Base-by-base conservation (phyloP, 495 filamentous ascomycete species). In the Penicillium nucicola region DNA sequence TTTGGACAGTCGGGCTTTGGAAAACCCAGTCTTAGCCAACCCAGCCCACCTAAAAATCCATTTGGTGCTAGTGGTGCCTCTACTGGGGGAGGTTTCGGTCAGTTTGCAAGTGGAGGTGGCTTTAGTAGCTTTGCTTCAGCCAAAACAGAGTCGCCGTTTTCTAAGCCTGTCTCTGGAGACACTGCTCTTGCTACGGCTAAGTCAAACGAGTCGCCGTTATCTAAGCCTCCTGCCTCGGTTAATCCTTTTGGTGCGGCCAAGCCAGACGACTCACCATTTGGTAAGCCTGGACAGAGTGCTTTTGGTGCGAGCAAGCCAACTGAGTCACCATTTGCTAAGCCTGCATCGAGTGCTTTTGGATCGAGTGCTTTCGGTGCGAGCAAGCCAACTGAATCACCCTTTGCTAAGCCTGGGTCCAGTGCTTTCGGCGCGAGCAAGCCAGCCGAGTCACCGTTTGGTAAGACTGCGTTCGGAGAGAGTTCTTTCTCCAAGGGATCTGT, bases 21-120 rank as follows among this genome's bases (percentile, higher is more conserved):
- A 14, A 51, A 68, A 39, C 58, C 65, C 32, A 61, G 71, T 39
- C 84, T 88, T 53, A 81, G 72, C 1, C 69, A 75, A 0, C 68
- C 75, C 34, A 61, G 52, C n/a, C 60, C 63, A 6, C 53, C 67
- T 4, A 63, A 41, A 19, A 72, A 70, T 47, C 52, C 67, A 6
- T 65, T 74, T 45, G 53, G 42, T 6, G 52, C 57, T 8, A 46
- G 61, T 41, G 47, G 50, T 25, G 42, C 55, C n/a, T 31, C 63
- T 8, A 56, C 68, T 42, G 67, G 65, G 5, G 66, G 65, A 33
- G 70, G 70, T 10, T 74, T 76, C 48, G 64, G 71, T 34, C 61
- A 68, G 1, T 75, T 72, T 36, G 49, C 53, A 7, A 46, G 48
- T 25, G 50, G 58, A 0, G 56, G 55, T 23, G 74, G 70, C 25